Percentiles rank a stretch among this genome's conserved stretches.
Evolutionary conservation across 495 filamentous ascomycete genomes (phyloP).

Genomic region (Xylaria cubensis): DNA sequence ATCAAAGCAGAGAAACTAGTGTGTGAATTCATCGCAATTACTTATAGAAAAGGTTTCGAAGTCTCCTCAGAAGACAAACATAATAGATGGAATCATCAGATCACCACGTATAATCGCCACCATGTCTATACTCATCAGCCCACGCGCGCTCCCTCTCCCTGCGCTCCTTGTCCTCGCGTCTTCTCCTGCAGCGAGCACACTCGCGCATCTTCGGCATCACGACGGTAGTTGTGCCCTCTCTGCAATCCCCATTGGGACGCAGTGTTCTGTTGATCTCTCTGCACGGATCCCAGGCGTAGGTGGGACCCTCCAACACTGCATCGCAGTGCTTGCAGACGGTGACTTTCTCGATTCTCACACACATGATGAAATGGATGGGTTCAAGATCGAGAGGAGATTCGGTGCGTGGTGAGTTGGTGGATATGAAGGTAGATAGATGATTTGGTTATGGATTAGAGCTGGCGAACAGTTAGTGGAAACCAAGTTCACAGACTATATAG

Average conservation of each 20-base stretch:
- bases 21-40: no score
- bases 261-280: not conserved
- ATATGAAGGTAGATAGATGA: no score
- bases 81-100: not conserved
- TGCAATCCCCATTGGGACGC: not conserved
- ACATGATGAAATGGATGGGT: not conserved
- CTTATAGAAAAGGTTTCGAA: no score
- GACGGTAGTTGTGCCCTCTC: not conserved
- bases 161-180: not conserved
- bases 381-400: no score
- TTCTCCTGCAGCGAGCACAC: not conserved
- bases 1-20: not conserved
- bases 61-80: not conserved
- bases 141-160: not conserved
- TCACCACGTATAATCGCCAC: not conserved
- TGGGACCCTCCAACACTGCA: not conserved
- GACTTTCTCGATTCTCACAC: not conserved
- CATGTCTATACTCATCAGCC: not conserved
- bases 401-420: no score
- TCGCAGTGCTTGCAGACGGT: not conserved
- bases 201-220: not conserved
- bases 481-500: no score
- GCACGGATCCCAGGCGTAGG: not conserved
- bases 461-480: no score
- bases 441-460: no score